phyloP scores from a whole-genome alignment of 2,329 filamentous ascomycete genomes.

The Cucurbitaria berberidis region DNA sequence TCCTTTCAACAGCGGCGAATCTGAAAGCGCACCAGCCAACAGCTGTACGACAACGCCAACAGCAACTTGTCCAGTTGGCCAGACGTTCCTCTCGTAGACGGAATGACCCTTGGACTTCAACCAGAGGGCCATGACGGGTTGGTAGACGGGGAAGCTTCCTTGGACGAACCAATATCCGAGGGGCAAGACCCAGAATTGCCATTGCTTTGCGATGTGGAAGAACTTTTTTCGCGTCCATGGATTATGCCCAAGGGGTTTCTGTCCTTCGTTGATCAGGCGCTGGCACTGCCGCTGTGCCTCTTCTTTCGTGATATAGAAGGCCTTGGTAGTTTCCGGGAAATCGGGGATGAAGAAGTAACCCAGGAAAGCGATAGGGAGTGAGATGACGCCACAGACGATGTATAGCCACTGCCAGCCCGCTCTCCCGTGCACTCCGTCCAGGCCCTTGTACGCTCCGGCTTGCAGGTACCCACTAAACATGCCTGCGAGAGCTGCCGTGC shows the following conservation, averaged over 20 bases:
- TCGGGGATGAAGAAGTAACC: constrained; percentile 49
- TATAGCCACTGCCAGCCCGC: constrained; percentile 37
- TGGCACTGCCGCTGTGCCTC: constrained; percentile 30
- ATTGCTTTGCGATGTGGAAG: constrained; percentile 50
- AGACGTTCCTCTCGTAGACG: constrained; percentile 55
- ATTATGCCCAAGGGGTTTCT: constrained; percentile 49
- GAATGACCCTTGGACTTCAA: constrained; percentile 54
- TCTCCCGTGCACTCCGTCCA: constrained; percentile 34
- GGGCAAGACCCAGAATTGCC: constrained; percentile 59
- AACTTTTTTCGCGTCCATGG: constrained; percentile 49
- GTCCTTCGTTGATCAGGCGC: constrained; percentile 30
- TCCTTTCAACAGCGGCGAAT: constrained; percentile 34
- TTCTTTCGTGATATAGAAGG: constrained; percentile 47
- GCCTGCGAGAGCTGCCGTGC: constrained; percentile 37
- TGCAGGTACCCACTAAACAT: constrained; percentile 47
- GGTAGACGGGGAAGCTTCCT: constrained; percentile 25
- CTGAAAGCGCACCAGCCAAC: constrained; percentile 46
- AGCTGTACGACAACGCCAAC: constrained; percentile 55
- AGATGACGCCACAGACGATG: constrained; percentile 47
- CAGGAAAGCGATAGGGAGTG: constrained; percentile 52
- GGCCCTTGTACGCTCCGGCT: constrained; percentile 40
- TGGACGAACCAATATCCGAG: constrained; percentile 54
- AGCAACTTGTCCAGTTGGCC: constrained; percentile 55
- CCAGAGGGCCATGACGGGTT: constrained; percentile 48
- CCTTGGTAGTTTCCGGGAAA: constrained; percentile 32